phyloP scores from a whole-genome alignment of 306 rosid genomes.

The Sesbania bispinosa region DNA sequence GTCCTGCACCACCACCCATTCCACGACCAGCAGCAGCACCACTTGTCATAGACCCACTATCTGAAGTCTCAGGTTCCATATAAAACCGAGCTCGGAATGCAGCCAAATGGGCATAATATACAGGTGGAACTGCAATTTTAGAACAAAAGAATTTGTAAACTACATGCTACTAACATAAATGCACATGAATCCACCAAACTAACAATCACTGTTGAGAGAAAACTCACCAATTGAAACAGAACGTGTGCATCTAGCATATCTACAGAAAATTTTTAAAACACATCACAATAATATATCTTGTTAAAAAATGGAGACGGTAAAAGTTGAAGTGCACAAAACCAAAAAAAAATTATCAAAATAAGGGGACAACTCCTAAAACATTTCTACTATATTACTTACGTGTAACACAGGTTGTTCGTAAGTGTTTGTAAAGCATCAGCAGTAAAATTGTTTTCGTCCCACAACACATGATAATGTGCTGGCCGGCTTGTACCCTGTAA shows the following conservation, averaged over 20 bases:
- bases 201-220: not conserved
- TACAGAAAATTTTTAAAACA: slow-evolving; percentile 19
- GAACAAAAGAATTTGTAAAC: not conserved
- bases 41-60: slow-evolving; percentile 87
- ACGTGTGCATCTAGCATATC: slow-evolving; percentile 92
- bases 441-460: slow-evolving; percentile 95
- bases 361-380: not conserved
- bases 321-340: not conserved
- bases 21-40: slow-evolving; percentile 69
- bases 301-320: not conserved
- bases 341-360: not conserved
- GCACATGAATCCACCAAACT: not conserved
- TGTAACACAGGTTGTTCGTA: slow-evolving; percentile 89
- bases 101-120: slow-evolving; percentile 91
- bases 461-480: slow-evolving; percentile 90
- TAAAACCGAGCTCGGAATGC: slow-evolving; percentile 94
- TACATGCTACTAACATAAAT: not conserved
- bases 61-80: slow-evolving; percentile 88
- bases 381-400: slow-evolving; percentile 50
- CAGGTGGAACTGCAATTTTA: slow-evolving; percentile 94
- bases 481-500: slow-evolving; percentile 96
- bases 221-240: slow-evolving; percentile 91
- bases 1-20: slow-evolving; percentile 40
- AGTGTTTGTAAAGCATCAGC: slow-evolving; percentile 83
- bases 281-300: not conserved